phyloP scores from a whole-genome alignment of 306 rosid species.

The Elaeagnus macrophylla region DNA sequence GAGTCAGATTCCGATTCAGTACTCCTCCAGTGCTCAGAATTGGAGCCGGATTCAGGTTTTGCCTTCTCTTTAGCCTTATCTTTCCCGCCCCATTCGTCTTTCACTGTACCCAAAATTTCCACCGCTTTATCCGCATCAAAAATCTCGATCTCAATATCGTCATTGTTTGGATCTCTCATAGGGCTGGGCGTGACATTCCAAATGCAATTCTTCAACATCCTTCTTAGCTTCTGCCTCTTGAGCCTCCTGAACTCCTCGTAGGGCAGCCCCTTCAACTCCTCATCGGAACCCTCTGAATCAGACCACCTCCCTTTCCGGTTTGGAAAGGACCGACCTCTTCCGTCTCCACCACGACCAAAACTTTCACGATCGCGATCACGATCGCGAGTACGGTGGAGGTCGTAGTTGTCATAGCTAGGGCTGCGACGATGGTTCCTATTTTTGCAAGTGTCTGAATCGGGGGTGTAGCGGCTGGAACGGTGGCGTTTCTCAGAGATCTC shows the following conservation, averaged over 20 bases:
- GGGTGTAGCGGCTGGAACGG: constrained; percentile 28
- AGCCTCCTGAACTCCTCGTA: constrained; percentile 64
- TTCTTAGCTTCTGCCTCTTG: constrained; percentile 85
- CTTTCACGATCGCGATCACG: constrained; percentile 31
- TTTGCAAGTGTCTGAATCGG: constrained; percentile 11
- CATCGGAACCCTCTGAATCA: constrained; percentile 58
- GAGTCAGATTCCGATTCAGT: constrained; percentile 24
- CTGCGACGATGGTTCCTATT: constrained; percentile 44
- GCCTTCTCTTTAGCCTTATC: constrained; percentile 21
- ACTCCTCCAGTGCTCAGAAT: constrained; percentile 16
- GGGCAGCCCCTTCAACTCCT: constrained; percentile 65
- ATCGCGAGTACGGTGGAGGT: constrained; percentile 16
- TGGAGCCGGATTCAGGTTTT: constrained; percentile 19
- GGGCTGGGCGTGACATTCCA: constrained; percentile 88
- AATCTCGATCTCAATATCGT: constrained; percentile 29
- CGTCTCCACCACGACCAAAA: constrained; percentile 46
- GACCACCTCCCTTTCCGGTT: constrained; percentile 41
- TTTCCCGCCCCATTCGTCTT: constrained; percentile 19
- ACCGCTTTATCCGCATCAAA: constrained; percentile 40
- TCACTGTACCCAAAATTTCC: constrained; percentile 28
- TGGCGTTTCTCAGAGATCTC: constrained; percentile 29
- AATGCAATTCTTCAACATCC: constrained; percentile 51
- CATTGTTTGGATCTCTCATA: constrained; percentile 28
- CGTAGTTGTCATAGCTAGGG: constrained; percentile 65
- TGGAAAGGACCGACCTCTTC: constrained; percentile 31